A percentile compares a stretch with the other conserved stretches of the same genome.
These are phyloP conservation scores for Solanum habrochaites DNA, from an alignment of 257 asterid species.

Conservation along the genomic window DNA sequence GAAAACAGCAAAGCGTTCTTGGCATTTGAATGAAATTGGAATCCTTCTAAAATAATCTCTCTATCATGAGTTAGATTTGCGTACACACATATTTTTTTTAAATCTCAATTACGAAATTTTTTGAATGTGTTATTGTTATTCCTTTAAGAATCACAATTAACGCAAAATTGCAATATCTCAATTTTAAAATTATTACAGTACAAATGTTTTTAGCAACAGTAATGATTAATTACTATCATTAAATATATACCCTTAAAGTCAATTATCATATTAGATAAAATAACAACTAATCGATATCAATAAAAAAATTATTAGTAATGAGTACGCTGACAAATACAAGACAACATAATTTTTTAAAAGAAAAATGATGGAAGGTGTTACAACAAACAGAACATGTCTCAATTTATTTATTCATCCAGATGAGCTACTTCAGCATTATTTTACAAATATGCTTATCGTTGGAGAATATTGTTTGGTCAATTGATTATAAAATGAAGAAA, in stretches of 20 bases:
- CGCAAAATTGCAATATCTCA: background rate
- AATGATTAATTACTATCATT: background rate
- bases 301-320: fast-evolving
- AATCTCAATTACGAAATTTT: background rate
- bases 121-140: background rate
- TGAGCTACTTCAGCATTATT: background rate
- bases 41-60: background rate
- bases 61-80: background rate
- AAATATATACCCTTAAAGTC: background rate
- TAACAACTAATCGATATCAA: background rate
- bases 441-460: background rate
- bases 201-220: too few relatives aligned
- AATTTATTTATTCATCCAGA: background rate
- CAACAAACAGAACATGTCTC: background rate
- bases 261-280: background rate
- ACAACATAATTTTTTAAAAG: background rate
- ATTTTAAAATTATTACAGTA: background rate
- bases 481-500: background rate
- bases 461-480: background rate
- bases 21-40: background rate
- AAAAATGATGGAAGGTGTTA: background rate
- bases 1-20: background rate
- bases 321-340: background rate
- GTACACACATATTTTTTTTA: fast-evolving
- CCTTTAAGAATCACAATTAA: background rate